These are phyloP conservation scores for Citrus cavaleriei DNA, from an alignment of 345 rosid genomes.

Conservation along the genomic window DNA sequence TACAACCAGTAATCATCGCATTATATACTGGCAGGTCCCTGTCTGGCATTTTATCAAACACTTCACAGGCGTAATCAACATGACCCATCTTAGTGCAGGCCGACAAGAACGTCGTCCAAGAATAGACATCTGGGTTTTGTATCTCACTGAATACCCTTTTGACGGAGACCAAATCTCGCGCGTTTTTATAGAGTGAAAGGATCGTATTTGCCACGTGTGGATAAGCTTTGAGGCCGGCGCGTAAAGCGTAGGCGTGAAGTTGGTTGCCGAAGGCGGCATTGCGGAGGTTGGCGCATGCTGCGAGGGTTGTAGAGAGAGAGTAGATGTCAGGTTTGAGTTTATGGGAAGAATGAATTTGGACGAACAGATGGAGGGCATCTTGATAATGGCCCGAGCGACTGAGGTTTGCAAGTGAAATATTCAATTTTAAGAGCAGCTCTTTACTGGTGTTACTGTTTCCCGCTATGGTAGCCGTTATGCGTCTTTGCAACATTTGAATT, in stretches of 20 bases:
- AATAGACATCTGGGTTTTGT: constrained; percentile 53
- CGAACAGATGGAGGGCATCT: constrained; percentile 53
- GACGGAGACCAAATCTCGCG: constrained; percentile 30
- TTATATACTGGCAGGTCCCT: constrained; percentile 58
- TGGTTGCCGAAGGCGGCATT: constrained; percentile 38
- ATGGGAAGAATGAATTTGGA: constrained; percentile 31
- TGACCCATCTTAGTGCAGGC: constrained; percentile 44
- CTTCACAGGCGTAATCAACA: constrained; percentile 41
- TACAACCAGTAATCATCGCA: constrained; percentile 70
- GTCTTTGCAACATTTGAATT: constrained; percentile 13
- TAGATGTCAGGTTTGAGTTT: constrained; percentile 56
- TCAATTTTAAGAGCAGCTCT: constrained; percentile 41
- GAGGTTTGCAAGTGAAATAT: constrained; percentile 41
- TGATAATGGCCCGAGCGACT: constrained; percentile 38
- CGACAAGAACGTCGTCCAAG: constrained; percentile 63
- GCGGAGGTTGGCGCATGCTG: constrained; percentile 54
- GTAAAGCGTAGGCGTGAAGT: constrained; percentile 54
- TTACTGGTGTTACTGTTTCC: constrained; percentile 10
- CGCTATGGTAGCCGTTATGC: constrained; percentile 8
- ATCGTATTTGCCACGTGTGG: constrained; percentile 62
- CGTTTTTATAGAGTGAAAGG: constrained; percentile 51
- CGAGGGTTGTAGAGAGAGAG: constrained; percentile 54
- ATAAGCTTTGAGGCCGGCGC: constrained; percentile 39
- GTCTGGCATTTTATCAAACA: constrained; percentile 52
- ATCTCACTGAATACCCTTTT: constrained; percentile 52